Evolutionary conservation across 2,329 filamentous ascomycete species (phyloP).

Genomic region (Fusarium austroafricanum): DNA sequence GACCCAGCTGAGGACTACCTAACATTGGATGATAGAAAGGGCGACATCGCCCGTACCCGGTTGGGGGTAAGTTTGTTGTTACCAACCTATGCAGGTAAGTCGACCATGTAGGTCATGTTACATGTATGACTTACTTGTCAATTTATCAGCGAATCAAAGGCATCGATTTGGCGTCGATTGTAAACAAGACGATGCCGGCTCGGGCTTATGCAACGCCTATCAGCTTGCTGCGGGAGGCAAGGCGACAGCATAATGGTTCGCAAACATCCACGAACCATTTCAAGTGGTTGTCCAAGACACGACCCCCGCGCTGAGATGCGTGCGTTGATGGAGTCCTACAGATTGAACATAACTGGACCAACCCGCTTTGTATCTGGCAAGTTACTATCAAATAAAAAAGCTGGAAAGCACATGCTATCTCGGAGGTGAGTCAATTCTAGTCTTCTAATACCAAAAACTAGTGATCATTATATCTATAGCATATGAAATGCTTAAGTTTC

Average conservation of each 20-base stretch:
- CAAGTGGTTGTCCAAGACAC: constrained; percentile 31
- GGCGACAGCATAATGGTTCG: constrained; percentile 36
- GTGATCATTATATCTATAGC: not conserved
- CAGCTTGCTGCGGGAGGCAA: constrained; percentile 17
- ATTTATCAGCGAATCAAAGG: constrained; percentile 21
- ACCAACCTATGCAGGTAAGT: not conserved
- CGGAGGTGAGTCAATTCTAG: not conserved
- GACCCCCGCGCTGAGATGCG: constrained; percentile 18
- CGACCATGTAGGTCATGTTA: constrained; percentile 31
- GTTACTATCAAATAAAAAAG: not conserved
- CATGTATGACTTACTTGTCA: constrained; percentile 34
- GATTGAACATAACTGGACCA: constrained; percentile 12
- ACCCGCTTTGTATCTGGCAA: constrained; percentile 9
- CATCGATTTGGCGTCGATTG: constrained; percentile 11
- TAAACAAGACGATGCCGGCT: constrained; percentile 35
- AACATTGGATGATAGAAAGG: constrained; percentile 1
- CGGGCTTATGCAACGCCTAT: constrained; percentile 12
- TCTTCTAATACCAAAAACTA: not conserved
- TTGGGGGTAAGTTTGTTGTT: not conserved
- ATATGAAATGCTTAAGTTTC: not conserved
- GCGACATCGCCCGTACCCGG: not conserved
- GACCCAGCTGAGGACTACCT: not conserved
- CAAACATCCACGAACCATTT: constrained; percentile 22
- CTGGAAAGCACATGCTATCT: not conserved
- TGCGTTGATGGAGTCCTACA: constrained; percentile 11